These are phyloP conservation scores for Calonectria pseudoreteaudii DNA, from an alignment of 2,329 filamentous ascomycete genomes.

Conservation along the genomic window DNA sequence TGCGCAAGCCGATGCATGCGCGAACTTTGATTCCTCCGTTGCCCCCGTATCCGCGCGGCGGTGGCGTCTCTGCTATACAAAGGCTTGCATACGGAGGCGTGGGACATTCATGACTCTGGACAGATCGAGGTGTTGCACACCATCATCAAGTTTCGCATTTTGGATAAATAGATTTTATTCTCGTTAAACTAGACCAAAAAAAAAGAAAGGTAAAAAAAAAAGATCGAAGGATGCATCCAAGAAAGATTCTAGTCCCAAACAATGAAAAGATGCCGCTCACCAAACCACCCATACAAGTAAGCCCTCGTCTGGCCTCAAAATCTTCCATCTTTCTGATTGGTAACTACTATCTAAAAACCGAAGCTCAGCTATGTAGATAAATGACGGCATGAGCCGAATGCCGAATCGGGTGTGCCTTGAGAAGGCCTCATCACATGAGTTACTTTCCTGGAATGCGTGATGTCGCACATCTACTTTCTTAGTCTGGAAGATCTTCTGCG, in stretches of 20 bases:
- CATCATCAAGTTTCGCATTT: background rate
- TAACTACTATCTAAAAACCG: background rate
- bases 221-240: background rate
- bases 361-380: background rate
- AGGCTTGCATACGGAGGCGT: background rate
- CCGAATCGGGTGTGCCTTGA: too few species aligned
- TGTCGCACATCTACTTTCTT: constrained; percentile 28
- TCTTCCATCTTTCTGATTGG: background rate
- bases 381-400: background rate
- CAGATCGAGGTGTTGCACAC: background rate
- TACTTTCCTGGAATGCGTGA: background rate
- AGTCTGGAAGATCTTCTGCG: constrained; percentile 39
- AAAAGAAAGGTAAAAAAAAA: background rate
- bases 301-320: background rate
- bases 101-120: background rate
- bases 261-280: background rate
- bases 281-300: background rate
- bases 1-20: background rate
- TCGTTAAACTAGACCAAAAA: background rate
- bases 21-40: too few species aligned
- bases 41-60: background rate
- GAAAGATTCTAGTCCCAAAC: background rate
- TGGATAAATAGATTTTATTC: background rate
- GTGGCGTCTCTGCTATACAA: background rate
- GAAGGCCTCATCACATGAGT: background rate